Evolutionary conservation across 2,329 filamentous ascomycete species (phyloP).

Genomic region (Rhinocladiella similis): DNA sequence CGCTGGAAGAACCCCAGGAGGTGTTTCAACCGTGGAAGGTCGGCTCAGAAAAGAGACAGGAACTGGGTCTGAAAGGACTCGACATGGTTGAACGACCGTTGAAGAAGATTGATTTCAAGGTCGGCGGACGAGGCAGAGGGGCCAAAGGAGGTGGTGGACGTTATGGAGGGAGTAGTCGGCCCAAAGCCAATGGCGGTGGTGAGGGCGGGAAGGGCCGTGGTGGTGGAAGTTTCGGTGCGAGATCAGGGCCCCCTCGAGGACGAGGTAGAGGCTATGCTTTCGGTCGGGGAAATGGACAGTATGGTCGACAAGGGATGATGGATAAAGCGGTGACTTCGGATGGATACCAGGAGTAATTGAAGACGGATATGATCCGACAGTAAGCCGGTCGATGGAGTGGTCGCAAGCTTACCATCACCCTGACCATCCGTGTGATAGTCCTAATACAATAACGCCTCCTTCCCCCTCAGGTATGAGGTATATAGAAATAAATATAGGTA

Average conservation of each 20-base stretch:
- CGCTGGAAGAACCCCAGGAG: conserved; percentile 48
- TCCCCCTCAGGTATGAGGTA: too few species aligned
- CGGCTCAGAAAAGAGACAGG: conserved; percentile 57
- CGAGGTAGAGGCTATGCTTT: conserved; percentile 18
- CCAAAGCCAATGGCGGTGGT: conserved; percentile 15
- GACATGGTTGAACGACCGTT: conserved; percentile 69
- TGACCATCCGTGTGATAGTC: too few species aligned
- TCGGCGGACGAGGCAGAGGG: conserved; percentile 47
- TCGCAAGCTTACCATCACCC: too few species aligned
- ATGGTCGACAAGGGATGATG: conserved; percentile 16
- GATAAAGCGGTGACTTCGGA: conserved; percentile 12
- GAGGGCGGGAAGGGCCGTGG: conserved; percentile 21
- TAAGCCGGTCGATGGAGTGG: too few species aligned
- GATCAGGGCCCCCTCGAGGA: conserved; percentile 20
- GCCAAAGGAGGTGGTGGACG: conserved; percentile 34
- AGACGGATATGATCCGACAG: too few species aligned
- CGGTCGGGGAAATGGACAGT: conserved; percentile 17
- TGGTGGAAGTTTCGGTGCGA: conserved; percentile 15
- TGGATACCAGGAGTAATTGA: too few species aligned
- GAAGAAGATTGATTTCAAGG: conserved; percentile 63
- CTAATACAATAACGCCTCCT: too few species aligned
- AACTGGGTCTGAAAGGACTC: conserved; percentile 56
- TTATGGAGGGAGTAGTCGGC: conserved; percentile 28
- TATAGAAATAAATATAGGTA: too few species aligned
- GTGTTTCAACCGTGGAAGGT: conserved; percentile 73